Conservation (phyloP, 371 early-diverging fungal genomes). For the Mucor lusitanicus region DNA sequence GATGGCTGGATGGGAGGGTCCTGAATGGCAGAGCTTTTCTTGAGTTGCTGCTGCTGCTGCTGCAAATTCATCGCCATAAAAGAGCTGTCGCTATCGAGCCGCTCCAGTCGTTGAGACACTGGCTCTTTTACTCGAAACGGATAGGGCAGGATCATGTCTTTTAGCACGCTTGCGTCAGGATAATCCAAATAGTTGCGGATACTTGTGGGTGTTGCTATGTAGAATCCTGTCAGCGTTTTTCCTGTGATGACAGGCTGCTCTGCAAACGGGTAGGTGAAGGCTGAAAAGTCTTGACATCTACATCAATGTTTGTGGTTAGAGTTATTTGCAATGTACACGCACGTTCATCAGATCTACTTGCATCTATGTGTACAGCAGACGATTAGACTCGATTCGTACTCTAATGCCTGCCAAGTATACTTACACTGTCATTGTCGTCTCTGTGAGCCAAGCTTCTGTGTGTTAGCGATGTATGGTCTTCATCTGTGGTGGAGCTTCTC, state of each 20-base stretch:
- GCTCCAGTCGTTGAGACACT: neutral
- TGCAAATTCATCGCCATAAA: neutral
- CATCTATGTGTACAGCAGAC: neutral
- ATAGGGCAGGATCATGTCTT: slow-evolving; percentile 9
- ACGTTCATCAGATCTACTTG: neutral
- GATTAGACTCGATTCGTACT: neutral
- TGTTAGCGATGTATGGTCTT: neutral
- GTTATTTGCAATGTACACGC: no score
- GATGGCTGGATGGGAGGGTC: neutral
- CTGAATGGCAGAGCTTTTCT: neutral
- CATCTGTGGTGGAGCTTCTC: neutral
- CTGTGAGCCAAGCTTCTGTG: neutral
- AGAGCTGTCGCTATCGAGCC: neutral
- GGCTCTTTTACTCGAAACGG: slow-evolving; percentile 13
- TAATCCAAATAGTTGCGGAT: slow-evolving; percentile 4
- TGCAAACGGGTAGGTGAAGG: slow-evolving; percentile 7
- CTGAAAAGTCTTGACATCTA: slow-evolving; percentile 10
- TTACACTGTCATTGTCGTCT: neutral
- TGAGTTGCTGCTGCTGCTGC: neutral
- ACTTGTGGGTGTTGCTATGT: slow-evolving; percentile 7
- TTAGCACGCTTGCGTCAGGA: slow-evolving; percentile 1
- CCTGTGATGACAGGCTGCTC: slow-evolving; percentile 1
- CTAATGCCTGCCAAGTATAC: neutral
- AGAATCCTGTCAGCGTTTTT: neutral
- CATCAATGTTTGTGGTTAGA: neutral